Evolutionary conservation across 2,329 filamentous ascomycete species (phyloP).

Genomic region (Apiospora pterosperma): DNA sequence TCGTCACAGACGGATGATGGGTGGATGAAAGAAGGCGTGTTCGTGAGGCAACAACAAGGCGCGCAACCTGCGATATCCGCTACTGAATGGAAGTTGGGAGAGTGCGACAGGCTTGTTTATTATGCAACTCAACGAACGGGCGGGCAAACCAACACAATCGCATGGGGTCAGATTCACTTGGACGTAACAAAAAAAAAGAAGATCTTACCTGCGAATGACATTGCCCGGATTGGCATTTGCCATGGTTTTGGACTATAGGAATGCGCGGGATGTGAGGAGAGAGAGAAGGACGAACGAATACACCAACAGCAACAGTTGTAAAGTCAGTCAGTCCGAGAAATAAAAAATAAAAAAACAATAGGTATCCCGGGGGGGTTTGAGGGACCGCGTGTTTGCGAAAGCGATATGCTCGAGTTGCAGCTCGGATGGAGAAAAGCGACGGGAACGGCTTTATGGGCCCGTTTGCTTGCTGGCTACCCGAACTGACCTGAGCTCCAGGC

Average conservation of each 20-base stretch:
- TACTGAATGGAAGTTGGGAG: not conserved
- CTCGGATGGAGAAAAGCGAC: slow-evolving; percentile 1
- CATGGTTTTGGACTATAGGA: slow-evolving; percentile 4
- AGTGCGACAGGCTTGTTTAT: not conserved
- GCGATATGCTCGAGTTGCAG: not conserved
- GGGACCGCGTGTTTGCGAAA: not conserved
- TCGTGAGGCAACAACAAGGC: not conserved
- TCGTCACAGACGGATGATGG: not conserved
- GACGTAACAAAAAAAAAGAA: not conserved
- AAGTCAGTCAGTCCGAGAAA: not conserved
- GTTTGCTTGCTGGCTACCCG: not conserved
- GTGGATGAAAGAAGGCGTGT: not conserved
- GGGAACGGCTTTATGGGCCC: not conserved
- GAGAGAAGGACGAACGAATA: not conserved
- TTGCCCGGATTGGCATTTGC: slow-evolving; percentile 31
- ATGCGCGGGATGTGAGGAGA: not conserved
- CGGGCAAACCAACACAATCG: not conserved
- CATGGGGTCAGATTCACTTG: not conserved
- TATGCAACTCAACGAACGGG: not conserved
- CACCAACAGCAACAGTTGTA: not conserved
- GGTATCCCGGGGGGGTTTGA: not conserved
- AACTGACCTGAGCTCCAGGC: not conserved
- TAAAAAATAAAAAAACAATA: too few relatives aligned
- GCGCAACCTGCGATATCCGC: not conserved
- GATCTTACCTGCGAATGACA: slow-evolving; percentile 41